Base-by-base conservation (phyloP, 345 rosid species). In the Populus nigra region DNA sequence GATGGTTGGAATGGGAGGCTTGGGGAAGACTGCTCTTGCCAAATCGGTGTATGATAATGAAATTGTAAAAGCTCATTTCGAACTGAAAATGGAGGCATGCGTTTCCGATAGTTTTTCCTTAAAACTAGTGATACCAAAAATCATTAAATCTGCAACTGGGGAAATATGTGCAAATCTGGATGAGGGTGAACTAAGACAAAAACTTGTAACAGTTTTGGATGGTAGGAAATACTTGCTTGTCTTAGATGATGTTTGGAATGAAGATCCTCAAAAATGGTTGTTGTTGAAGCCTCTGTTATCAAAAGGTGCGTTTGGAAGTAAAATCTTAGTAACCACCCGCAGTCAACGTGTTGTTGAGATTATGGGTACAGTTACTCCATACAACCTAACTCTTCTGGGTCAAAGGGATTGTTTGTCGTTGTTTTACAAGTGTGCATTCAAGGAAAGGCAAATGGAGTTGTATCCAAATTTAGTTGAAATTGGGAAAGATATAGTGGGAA, bases 371-470 rank as follows among this genome's bases (percentile, higher is more conserved):
- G 2, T 70, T 0, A 8, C 55, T 33, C 15, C 61, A 3, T 65
- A 55, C n/a, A 3, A 70, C 18, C 68, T 82, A 55, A 18, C 29
- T 35, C 84, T 77, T 53, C 65, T 73, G 6, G 17, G 36, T 3
- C 5, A 69, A 20, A 39, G 84, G 43, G 61, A 82, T 25, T 73
- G 77, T 18, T 16, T 82, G 50, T 55, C 72, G 20, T 75, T 84
- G 75, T 82, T 82, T 38, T 5, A 65, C 18, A 78, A 63, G 35
- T 83, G 66, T 20, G 85, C 89, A 10, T 87, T 84, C 4, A 53
- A 49, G 25, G 63, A 65, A 65, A 66, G 78, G 38, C 75, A 78
- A 27, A 68, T 43, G 16, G 45, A 69, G 1, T 55, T 27, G 2
- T 29, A 39, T 50, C 74, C 72, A n/a, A 36, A 78, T 16, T 73